phyloP scores from a whole-genome alignment of 148 eudicot genomes.

The Cornus kousa region DNA sequence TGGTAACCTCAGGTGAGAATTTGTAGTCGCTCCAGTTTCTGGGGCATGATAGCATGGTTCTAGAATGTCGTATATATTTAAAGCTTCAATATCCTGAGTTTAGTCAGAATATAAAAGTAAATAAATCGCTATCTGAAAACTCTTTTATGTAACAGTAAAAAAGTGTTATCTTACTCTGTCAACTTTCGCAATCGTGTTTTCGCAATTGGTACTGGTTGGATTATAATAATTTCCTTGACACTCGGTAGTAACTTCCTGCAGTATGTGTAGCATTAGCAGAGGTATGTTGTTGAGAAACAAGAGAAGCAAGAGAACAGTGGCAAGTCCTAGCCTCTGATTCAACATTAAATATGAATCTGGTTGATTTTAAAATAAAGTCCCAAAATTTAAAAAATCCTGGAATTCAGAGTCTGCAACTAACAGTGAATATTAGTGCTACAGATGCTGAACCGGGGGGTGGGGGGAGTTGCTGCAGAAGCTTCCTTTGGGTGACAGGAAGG shows the following conservation, averaged over 20 bases:
- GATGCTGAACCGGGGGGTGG: no score
- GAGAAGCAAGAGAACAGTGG: background rate
- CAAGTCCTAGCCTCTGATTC: background rate
- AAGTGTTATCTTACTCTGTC: constrained; percentile 35
- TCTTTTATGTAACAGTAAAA: background rate
- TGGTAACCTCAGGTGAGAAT: constrained; percentile 43
- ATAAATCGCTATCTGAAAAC: background rate
- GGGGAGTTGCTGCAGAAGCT: no score
- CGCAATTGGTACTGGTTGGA: constrained; percentile 44
- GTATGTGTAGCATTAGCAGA: background rate
- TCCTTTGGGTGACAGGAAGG: no score
- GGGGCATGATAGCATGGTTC: constrained; percentile 87
- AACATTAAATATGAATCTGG: background rate
- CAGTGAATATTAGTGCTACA: no score
- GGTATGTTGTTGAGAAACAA: background rate
- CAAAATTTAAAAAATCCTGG: background rate
- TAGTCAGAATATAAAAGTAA: constrained; percentile 2
- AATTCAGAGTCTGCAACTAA: background rate
- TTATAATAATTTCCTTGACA: constrained; percentile 71
- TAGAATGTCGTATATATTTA: constrained; percentile 79
- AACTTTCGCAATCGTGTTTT: constrained; percentile 48
- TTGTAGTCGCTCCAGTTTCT: constrained; percentile 16
- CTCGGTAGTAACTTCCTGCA: constrained; percentile 49
- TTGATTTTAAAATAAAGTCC: background rate
- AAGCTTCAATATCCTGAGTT: constrained; percentile 48